Evolutionary conservation across 371 early-diverging fungal species (phyloP).

Genomic region (Capniomyces stellatus): DNA sequence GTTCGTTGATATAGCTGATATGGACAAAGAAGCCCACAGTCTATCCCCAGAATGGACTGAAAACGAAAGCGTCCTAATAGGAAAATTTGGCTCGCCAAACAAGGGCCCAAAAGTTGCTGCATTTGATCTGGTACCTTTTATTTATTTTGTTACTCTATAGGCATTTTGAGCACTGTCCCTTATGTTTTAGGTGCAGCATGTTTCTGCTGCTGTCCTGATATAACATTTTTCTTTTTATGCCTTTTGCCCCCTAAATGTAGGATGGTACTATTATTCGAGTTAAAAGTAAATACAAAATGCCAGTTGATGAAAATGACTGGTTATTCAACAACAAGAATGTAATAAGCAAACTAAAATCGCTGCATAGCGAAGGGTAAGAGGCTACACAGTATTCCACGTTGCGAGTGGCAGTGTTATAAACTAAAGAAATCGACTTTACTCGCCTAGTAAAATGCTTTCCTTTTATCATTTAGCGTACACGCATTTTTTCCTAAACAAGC

Average conservation of each 20-base stretch:
- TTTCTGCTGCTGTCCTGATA: not conserved
- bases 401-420: no score
- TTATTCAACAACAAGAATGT: slow-evolving; percentile 33
- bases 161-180: not conserved
- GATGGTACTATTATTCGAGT: slow-evolving; percentile 49
- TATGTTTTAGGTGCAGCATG: not conserved
- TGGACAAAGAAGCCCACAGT: not conserved
- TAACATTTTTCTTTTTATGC: not conserved
- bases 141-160: not conserved
- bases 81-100: not conserved
- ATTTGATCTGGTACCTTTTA: slow-evolving; percentile 4
- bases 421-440: no score
- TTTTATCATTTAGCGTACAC: no score
- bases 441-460: no score
- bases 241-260: slow-evolving; percentile 5
- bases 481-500: no score
- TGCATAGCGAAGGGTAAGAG: slow-evolving; percentile 36
- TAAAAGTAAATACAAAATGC: slow-evolving; percentile 37
- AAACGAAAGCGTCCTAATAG: not conserved
- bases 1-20: not conserved
- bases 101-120: slow-evolving; percentile 1
- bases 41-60: not conserved
- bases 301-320: slow-evolving; percentile 62
- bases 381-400: no score
- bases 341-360: slow-evolving; percentile 26